These are phyloP conservation scores for Lophium mytilinum DNA, from an alignment of 495 filamentous ascomycete species.

Conservation along the genomic window DNA sequence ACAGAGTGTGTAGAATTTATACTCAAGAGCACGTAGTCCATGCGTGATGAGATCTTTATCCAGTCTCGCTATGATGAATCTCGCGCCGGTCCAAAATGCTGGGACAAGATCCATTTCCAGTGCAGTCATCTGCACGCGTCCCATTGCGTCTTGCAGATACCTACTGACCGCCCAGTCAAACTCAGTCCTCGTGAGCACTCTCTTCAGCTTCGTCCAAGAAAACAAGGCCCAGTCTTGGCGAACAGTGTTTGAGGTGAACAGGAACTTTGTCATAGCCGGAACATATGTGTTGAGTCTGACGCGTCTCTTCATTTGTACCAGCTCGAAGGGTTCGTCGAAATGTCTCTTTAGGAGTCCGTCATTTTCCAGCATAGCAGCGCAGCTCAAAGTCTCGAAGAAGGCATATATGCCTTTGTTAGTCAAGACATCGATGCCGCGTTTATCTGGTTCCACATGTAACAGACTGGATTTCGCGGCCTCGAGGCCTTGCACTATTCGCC, in stretches of 20 bases:
- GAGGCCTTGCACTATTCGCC: conserved; percentile 54
- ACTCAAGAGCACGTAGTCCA: conserved; percentile 67
- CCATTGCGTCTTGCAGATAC: conserved; percentile 43
- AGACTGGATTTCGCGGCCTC: conserved; percentile 41
- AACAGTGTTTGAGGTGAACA: conserved; percentile 58
- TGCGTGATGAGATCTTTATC: conserved; percentile 69
- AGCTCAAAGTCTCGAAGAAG: conserved; percentile 58
- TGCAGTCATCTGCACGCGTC: conserved; percentile 31
- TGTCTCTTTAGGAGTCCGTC: conserved; percentile 44
- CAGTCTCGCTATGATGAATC: conserved; percentile 58
- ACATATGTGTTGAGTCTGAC: conserved; percentile 63
- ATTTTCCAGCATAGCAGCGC: conserved; percentile 49
- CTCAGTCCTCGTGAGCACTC: conserved; percentile 52
- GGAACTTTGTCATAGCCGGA: conserved; percentile 70
- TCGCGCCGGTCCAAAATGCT: conserved; percentile 68
- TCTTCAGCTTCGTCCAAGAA: conserved; percentile 53
- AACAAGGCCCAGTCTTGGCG: conserved; percentile 59
- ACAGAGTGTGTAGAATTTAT: conserved; percentile 66
- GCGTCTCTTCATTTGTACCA: conserved; percentile 62
- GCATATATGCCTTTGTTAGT: conserved; percentile 46
- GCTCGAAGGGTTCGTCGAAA: conserved; percentile 70
- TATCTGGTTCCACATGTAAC: conserved; percentile 38
- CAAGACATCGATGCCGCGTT: conserved; percentile 43
- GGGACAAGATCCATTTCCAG: conserved; percentile 46
- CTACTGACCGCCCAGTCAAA: conserved; percentile 79